Evolutionary conservation across 2,329 filamentous ascomycete species (phyloP), one percentile per base, ranked within the genome.

Genomic region (Paraphoma chrysanthemicola): DNA sequence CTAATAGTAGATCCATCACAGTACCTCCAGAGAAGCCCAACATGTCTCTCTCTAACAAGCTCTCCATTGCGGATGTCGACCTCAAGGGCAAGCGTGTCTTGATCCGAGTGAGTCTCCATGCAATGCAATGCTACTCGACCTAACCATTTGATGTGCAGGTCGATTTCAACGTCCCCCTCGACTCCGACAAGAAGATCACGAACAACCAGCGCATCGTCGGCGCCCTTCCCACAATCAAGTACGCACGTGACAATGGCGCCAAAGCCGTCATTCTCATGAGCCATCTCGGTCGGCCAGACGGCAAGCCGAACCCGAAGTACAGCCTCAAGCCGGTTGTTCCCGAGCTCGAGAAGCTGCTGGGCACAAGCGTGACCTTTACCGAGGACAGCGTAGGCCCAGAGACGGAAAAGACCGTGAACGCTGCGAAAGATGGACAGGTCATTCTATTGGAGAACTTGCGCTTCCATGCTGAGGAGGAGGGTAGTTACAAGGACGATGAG

Each of bases 1-100:
- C 51, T 67, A 44, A 71, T 64, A 33, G 31, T 47, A n/a, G 48
- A 53, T 30, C 57, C 57, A 58, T 48, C 56, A 55, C 51, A 67
- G 54, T 59, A 62, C 60, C 58, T 54, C 48, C 14, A 36, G 58
- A 28, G 55, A 41, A 54, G 51, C 46, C 39, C 57, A 64, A 17
- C 51, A 99, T 99, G 95, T 98, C 95, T 88, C 92, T 99, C 78
- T 91, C 93, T 73, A 97, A 89, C 88, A 99, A 99, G 87, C 91
- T 99, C 73, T 91, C 93, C 70, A 97, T 99, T 81, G 91, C 88
- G 68, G 94, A 99, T 77, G 89, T 96, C 75, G 93, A 99, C 82
- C 86, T 99, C 81, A 96, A 97, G 88, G 94, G 86, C 87, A 99
- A 99, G 89, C 89, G 93, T 74, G 95, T 98, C 80, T 86, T 99